phyloP scores from a whole-genome alignment of 1,284 basidiomycete genomes.

The Nidula niveotomentosa region DNA sequence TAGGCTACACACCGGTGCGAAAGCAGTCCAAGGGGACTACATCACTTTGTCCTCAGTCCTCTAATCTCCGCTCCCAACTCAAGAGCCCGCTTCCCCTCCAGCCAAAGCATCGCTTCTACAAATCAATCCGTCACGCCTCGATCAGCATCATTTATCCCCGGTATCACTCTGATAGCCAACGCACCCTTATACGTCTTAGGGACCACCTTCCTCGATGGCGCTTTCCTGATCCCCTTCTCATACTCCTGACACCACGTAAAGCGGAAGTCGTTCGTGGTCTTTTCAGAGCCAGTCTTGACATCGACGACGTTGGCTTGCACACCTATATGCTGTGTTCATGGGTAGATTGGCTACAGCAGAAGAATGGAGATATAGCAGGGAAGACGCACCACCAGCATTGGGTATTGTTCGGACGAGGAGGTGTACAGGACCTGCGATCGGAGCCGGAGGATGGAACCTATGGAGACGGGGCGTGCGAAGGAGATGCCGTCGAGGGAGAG shows the following conservation, averaged over 20 bases:
- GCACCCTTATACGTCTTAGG: slow-evolving; percentile 71
- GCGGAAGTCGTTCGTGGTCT: slow-evolving; percentile 70
- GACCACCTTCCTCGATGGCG: slow-evolving; percentile 50
- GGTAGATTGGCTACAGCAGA: neutral
- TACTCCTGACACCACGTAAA: slow-evolving; percentile 62
- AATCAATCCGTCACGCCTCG: neutral
- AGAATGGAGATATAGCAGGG: slow-evolving; percentile 2
- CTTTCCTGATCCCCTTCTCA: slow-evolving; percentile 29
- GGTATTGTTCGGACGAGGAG: slow-evolving; percentile 37
- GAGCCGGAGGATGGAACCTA: slow-evolving; percentile 77
- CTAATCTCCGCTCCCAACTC: slow-evolving; percentile 61
- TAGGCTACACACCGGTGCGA: too few relatives aligned
- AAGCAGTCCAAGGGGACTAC: neutral
- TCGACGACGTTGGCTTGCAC: slow-evolving; percentile 80
- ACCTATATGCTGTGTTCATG: slow-evolving; percentile 54
- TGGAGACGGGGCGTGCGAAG: slow-evolving; percentile 79
- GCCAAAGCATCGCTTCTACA: slow-evolving; percentile 78
- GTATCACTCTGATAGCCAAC: slow-evolving; percentile 10
- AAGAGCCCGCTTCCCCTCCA: slow-evolving; percentile 73
- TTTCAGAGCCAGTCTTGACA: slow-evolving; percentile 65
- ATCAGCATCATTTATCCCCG: neutral
- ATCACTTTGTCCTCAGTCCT: slow-evolving; percentile 11
- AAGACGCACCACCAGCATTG: slow-evolving; percentile 50
- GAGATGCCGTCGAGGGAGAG: slow-evolving; percentile 78
- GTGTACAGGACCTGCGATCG: slow-evolving; percentile 69